Percentiles rank a stretch among this genome's conserved stretches.
Conservation (phyloP, 345 rosid genomes). For the Camelina sativa region DNA sequence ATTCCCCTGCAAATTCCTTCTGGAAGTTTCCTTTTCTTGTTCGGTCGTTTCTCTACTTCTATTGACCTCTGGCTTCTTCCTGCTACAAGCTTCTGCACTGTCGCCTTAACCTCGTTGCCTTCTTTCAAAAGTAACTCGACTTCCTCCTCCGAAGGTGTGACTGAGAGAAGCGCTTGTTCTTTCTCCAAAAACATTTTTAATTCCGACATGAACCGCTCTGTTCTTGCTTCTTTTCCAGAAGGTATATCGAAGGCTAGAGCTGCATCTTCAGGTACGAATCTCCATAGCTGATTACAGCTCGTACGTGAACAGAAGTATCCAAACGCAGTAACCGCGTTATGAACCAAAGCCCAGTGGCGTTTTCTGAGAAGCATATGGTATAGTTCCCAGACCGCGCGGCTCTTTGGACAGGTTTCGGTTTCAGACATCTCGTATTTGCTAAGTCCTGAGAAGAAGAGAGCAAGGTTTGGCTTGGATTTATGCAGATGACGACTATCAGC, state of each 20-base stretch:
- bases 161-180: constrained; percentile 59
- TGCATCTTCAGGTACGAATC: constrained; percentile 81
- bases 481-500: constrained; percentile 33
- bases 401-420: constrained; percentile 63
- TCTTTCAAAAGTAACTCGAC: constrained; percentile 59
- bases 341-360: constrained; percentile 79
- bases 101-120: constrained; percentile 58
- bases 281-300: constrained; percentile 81
- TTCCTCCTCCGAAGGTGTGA: constrained; percentile 50
- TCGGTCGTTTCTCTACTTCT: constrained; percentile 44
- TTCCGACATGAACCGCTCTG: constrained; percentile 75
- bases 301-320: constrained; percentile 88
- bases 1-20: constrained; percentile 75
- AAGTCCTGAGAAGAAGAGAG: constrained; percentile 75
- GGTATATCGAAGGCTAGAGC: constrained; percentile 74
- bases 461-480: constrained; percentile 66
- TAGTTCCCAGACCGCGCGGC: constrained; percentile 72
- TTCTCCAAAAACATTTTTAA: constrained; percentile 84
- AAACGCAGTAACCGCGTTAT: constrained; percentile 73
- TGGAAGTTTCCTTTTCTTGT: constrained; percentile 85
- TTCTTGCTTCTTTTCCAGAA: constrained; percentile 63
- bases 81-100: constrained; percentile 36
- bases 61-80: constrained; percentile 41
- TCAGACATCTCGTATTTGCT: constrained; percentile 65
- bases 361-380: constrained; percentile 78